Base-by-base conservation (phyloP, 495 filamentous ascomycete genomes). In the Echria macrotheca region DNA sequence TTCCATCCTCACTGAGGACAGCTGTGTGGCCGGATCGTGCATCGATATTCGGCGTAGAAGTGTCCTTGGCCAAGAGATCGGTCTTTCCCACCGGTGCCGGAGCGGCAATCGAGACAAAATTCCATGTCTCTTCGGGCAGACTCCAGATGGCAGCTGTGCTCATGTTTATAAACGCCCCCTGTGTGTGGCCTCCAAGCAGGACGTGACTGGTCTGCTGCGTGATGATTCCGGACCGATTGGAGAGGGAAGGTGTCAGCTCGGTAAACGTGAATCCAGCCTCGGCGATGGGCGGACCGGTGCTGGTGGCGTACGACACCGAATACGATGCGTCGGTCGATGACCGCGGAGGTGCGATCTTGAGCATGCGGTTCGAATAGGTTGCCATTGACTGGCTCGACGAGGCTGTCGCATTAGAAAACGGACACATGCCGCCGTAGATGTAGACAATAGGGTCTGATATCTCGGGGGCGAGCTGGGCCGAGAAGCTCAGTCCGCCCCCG, bases 181-280 rank as follows among this genome's bases (percentile, higher is more conserved):
- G 71, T 0, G 90, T 95, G 61, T 96, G 88, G 0, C 91, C 91
- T 10, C 91, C 91, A 32, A 96, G 69, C 11, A 97, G 68, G 5
- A 96, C 80, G 44, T 86, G 91, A 44, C 81, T 81, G 41, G 82
- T 82, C 59, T 89, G 81, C 57, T 84, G 80, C 1, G 70, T 81
- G 25, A 78, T 61, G 3, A 70, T 66, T 22, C 74, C 78, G 0
- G 79, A 80, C 47, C 74, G 83, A 28, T 85, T 84, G 18, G 67
- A 64, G 15, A 70, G 49, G 0, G 69, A 68, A 8, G 84, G 78
- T 15, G 69, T 49, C 19, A 95, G 71, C 0, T 80, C 74, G 4
- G 90, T 93, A 21, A 94, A 79, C 1, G 81, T 85, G 67, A 94
- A 93, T 3, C 91, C 91, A 10, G 91, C 91, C 63, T 91, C 89